Conservation (phyloP, 2,329 filamentous ascomycete species). For the Alternaria longipes region DNA sequence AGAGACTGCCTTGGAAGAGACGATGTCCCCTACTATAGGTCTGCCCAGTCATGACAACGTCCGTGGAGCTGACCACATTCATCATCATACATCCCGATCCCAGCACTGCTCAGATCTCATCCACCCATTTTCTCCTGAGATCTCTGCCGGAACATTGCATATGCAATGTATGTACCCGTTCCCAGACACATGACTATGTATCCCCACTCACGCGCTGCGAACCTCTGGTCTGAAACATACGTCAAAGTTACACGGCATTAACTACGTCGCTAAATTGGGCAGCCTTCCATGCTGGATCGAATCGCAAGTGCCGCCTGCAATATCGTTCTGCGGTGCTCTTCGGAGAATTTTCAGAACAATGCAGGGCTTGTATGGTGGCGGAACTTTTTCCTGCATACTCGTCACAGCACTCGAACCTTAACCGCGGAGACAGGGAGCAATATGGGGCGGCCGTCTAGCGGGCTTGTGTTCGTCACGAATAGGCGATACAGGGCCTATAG, state of each 20-base stretch:
- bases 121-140: constrained; percentile 14
- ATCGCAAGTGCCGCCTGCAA: constrained; percentile 11
- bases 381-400: constrained; percentile 14
- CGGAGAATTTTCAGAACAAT: constrained; percentile 12
- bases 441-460: constrained; percentile 1
- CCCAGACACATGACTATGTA: constrained; percentile 19
- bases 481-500: not conserved
- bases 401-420: constrained; percentile 13
- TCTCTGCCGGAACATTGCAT: constrained; percentile 24
- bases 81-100: constrained; percentile 13
- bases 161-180: constrained; percentile 23
- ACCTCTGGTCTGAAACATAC: constrained; percentile 24
- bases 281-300: not conserved
- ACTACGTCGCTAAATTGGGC: constrained; percentile 10
- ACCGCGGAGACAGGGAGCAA: not conserved
- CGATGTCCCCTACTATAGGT: not conserved
- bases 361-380: constrained; percentile 19
- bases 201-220: constrained; percentile 21
- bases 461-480: not conserved
- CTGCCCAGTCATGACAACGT: not conserved
- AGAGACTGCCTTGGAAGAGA: constrained; percentile 2
- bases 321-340: constrained; percentile 16
- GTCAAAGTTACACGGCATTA: constrained; percentile 11
- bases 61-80: not conserved
- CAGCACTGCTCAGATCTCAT: constrained; percentile 7